Percentiles rank a stretch among this genome's conserved stretches.
These are phyloP conservation scores for Saccharomyces kudriavzevii DNA, from an alignment of 805 yeast species.

Conservation along the genomic window DNA sequence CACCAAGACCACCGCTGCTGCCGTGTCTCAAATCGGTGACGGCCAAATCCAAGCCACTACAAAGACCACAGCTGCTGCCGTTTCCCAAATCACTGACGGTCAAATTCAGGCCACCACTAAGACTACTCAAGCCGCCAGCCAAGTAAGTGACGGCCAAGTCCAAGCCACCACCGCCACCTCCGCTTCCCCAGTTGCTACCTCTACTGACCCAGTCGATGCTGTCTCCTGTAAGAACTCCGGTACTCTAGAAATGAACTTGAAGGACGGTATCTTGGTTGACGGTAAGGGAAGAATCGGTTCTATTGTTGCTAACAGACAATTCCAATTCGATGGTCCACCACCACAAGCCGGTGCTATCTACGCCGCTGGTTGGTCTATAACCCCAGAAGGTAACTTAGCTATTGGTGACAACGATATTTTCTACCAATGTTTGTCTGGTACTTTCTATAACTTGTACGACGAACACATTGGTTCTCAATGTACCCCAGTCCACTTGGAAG, in stretches of 20 bases:
- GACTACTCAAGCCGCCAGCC: slow-evolving; percentile 29
- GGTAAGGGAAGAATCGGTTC: slow-evolving; percentile 53
- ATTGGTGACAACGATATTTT: slow-evolving; percentile 46
- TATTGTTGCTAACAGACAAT: slow-evolving; percentile 62
- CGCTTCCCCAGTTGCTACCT: slow-evolving; percentile 13
- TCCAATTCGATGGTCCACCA: slow-evolving; percentile 67
- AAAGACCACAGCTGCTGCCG: slow-evolving; percentile 26
- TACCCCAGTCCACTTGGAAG: slow-evolving; percentile 43
- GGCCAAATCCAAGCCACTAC: slow-evolving; percentile 37
- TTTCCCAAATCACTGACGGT: slow-evolving; percentile 26
- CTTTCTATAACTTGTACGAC: slow-evolving; percentile 59
- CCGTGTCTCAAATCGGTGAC: slow-evolving; percentile 34
- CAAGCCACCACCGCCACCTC: slow-evolving; percentile 18
- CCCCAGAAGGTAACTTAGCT: slow-evolving; percentile 46
- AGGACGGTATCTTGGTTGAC: slow-evolving; percentile 41
- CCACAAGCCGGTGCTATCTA: slow-evolving; percentile 59
- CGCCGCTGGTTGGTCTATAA: slow-evolving; percentile 51
- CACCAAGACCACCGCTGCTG: slow-evolving; percentile 22
- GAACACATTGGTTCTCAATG: slow-evolving; percentile 47
- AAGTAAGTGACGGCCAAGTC: slow-evolving; percentile 45
- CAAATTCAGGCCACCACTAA: slow-evolving; percentile 22
- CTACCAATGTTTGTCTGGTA: slow-evolving; percentile 58
- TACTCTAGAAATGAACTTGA: slow-evolving; percentile 43
- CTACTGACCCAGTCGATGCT: slow-evolving; percentile 25
- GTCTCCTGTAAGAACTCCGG: slow-evolving; percentile 34